Evolutionary conservation across 148 eudicot species (phyloP).

Genomic region (Vaccinium darrowii): DNA sequence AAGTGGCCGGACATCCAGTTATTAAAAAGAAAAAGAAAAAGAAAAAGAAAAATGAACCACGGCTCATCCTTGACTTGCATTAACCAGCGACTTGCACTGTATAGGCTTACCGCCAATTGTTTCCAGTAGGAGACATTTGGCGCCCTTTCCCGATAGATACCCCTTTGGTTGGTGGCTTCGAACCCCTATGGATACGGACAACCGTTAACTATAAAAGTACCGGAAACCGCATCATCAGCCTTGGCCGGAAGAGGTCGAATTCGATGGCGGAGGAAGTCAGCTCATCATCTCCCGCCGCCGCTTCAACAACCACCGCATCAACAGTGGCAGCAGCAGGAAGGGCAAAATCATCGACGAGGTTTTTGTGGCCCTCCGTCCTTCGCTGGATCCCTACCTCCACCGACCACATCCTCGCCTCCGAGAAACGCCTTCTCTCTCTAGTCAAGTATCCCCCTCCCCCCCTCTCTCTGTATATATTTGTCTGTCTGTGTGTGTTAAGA

Average conservation of each 20-base stretch:
- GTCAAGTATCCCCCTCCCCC: conserved; percentile 50
- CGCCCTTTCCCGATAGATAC: too few species aligned
- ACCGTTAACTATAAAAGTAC: not conserved
- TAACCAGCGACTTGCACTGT: not conserved
- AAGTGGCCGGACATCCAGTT: too few species aligned
- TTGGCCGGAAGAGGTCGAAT: conserved; percentile 17
- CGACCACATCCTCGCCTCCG: conserved; percentile 53
- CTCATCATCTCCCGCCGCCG: conserved; percentile 31
- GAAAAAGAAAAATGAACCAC: not conserved
- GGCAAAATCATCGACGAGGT: conserved; percentile 26
- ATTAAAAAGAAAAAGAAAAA: too few species aligned
- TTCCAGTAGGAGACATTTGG: not conserved
- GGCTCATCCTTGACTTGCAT: not conserved
- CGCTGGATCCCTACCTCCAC: conserved; percentile 77
- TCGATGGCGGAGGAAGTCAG: conserved; percentile 60
- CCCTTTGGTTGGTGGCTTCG: not conserved
- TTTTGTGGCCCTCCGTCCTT: conserved; percentile 61
- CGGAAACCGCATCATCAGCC: not conserved
- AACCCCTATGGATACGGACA: not conserved
- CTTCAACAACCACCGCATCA: conserved; percentile 25
- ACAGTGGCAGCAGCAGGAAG: not conserved
- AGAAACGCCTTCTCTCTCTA: conserved; percentile 74
- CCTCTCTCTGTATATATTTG: not conserved
- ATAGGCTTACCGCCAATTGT: not conserved
- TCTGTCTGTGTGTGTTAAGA: too few species aligned